Base-by-base conservation (phyloP, 768 basidiomycete genomes). In the Boletales sp. region DNA sequence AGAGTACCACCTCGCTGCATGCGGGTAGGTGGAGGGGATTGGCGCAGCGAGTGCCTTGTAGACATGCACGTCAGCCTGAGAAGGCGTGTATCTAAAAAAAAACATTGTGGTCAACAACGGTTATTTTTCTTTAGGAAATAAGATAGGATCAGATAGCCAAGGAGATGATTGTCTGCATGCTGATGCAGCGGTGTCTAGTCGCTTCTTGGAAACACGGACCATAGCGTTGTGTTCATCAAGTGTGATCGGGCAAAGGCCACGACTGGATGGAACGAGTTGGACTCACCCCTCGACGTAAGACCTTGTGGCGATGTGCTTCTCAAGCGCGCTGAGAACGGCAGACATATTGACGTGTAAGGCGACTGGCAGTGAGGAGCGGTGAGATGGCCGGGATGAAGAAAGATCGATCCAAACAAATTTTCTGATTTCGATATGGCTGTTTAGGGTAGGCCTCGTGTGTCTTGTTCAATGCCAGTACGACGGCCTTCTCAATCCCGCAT, bases 161-260 rank as follows among this genome's bases (percentile, higher is more conserved):
- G 86, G 77, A 72, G 69, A 70, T 67, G 59, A 61, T 64, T 87
- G 61, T 90, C 88, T 74, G 85, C 88, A 90, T 74, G 68, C 68
- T 79, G 75, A 71, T 72, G 71, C 80, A 82, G 86, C 85, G 88
- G 80, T 87, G 86, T 91, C 90, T 93, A 86, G 76, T 83, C 87
- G 83, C 86, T 81, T 83, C 87, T 91, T 84, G 81, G 90, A 88
- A 91, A 91, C 89, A 90, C 90, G 90, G 89, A 92, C 90, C 90
- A 90, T 87, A 87, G 87, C 87, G 67, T 74, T 59, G 57, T 66
- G 70, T 69, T 89, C 87, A 88, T 90, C 85, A 78, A 59, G 63
- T 52, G 54, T 45, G 53, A 53, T 58, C 50, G 50, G 39, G 41
- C 35, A 54, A 60, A 30, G 30, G 30, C 39, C 45, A 24, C 37